Evolutionary conservation across 2,329 filamentous ascomycete species (phyloP), one percentile per base, ranked within the genome.

Genomic region (Ophiostoma sp.): DNA sequence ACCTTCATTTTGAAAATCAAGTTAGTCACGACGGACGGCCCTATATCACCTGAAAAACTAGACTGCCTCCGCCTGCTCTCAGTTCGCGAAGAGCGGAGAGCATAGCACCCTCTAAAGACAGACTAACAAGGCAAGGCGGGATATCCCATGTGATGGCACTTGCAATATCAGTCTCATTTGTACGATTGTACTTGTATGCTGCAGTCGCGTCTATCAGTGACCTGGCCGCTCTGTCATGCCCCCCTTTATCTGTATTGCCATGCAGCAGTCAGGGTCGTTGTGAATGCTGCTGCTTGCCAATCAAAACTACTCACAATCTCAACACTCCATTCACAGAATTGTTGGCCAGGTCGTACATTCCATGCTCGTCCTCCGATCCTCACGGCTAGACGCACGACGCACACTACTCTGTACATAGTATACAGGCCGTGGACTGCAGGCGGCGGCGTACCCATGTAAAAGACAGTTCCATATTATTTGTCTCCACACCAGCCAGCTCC

Each of bases 401-500:
- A 48, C 15, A 44, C 41, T 44, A 44, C 52, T 20, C 52, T 11
- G 27, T 33, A 11, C 23, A 31, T 6, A 60, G 1, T 54, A 23
- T 54, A 23, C 11, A 27, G 23, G 15, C 13, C 33, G 27, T 20
- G 11, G n/a, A 54, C 52, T n/a, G 52, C 52, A 54, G 52, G 20
- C 52, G 6, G 52, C 52, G 11, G 27, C 27, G 54, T 33, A 62
- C 57, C 62, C 62, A 23, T 65, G 62, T 13, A 65, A 39, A 65
- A 20, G 62, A 65, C 33, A 35, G 41, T 33, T n/a, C 60, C 60
- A 64, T 65, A 41, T 23, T 23, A 13, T 7, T 13, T 33, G 62
- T 65, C 62, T 65, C 62, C 62, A 65, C 62, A 23, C 15, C 62
- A 65, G 62, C 62, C 35, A 65, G 35, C 62, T 39, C 62, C 62